phyloP scores from a whole-genome alignment of 2,329 filamentous ascomycete genomes.

The Phyllosticta capitalensis region DNA sequence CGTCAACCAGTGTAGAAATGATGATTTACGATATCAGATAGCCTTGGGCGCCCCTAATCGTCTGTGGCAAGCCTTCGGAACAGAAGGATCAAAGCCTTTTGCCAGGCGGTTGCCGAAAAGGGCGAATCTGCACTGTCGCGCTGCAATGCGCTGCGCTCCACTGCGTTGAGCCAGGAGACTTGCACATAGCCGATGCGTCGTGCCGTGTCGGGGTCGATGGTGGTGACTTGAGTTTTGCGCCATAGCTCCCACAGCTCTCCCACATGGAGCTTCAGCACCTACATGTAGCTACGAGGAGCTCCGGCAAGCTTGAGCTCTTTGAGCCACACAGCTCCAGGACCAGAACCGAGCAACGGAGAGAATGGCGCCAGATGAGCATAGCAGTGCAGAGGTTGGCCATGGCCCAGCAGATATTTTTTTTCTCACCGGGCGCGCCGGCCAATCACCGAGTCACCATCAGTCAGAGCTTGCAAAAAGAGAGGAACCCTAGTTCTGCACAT shows the following conservation, averaged over 20 bases:
- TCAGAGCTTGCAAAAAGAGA: slow-evolving; percentile 9
- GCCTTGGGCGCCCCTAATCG: background rate
- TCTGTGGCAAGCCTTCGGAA: background rate
- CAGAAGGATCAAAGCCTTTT: no score
- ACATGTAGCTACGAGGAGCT: background rate
- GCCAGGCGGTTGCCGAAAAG: background rate
- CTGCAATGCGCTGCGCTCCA: background rate
- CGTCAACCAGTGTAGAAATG: slow-evolving; percentile 5
- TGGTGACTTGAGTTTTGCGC: background rate
- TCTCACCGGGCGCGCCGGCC: slow-evolving; percentile 1
- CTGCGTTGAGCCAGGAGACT: background rate
- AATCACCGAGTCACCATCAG: slow-evolving; percentile 7
- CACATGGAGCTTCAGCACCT: slow-evolving; percentile 4
- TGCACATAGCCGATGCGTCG: background rate
- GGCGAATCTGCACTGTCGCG: no score
- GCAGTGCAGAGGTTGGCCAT: background rate
- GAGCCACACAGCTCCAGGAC: background rate
- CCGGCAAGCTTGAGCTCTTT: background rate
- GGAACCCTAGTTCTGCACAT: slow-evolving; percentile 1
- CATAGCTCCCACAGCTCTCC: slow-evolving; percentile 4
- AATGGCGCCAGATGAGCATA: no score
- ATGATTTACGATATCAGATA: background rate
- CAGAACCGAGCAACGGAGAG: background rate
- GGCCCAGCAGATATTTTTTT: slow-evolving; percentile 3
- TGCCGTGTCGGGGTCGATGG: background rate